These are phyloP conservation scores for Fusarium clavum DNA, from an alignment of 2,329 filamentous ascomycete genomes.

Conservation along the genomic window DNA sequence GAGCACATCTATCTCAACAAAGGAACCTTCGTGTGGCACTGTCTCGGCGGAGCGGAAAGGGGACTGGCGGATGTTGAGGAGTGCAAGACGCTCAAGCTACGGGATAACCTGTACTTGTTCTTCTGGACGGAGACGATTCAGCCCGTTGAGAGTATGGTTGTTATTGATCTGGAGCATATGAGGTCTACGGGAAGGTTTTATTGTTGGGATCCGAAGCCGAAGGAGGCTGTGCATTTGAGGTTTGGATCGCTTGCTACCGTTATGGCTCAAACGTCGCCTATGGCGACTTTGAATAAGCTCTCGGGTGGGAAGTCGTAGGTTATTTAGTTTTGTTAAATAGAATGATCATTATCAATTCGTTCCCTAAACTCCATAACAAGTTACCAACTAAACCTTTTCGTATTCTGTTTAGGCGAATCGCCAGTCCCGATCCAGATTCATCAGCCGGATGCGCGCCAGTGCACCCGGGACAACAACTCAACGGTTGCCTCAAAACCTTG, in stretches of 20 bases:
- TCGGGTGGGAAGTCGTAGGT: background rate
- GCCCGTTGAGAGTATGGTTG: constrained; percentile 28
- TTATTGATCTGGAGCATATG: constrained; percentile 29
- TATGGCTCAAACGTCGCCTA: constrained; percentile 8
- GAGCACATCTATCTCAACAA: constrained; percentile 35
- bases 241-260: constrained; percentile 30
- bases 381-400: background rate
- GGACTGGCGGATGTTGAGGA: constrained; percentile 26
- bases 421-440: background rate
- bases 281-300: background rate
- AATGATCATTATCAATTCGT: too few species aligned
- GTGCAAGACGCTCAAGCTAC: constrained; percentile 30
- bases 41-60: constrained; percentile 24
- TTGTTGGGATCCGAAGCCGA: constrained; percentile 31
- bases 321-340: too few species aligned
- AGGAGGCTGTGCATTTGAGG: constrained; percentile 21
- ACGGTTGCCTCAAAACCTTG: too few species aligned
- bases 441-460: background rate
- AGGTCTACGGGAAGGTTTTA: constrained; percentile 26
- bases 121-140: constrained; percentile 36
- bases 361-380: background rate
- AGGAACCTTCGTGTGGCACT: constrained; percentile 29
- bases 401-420: fast-evolving
- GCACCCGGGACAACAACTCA: too few species aligned
- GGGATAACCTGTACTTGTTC: constrained; percentile 18